phyloP scores from a whole-genome alignment of 2,329 filamentous ascomycete genomes.

The Scleromitrula shiraiana region DNA sequence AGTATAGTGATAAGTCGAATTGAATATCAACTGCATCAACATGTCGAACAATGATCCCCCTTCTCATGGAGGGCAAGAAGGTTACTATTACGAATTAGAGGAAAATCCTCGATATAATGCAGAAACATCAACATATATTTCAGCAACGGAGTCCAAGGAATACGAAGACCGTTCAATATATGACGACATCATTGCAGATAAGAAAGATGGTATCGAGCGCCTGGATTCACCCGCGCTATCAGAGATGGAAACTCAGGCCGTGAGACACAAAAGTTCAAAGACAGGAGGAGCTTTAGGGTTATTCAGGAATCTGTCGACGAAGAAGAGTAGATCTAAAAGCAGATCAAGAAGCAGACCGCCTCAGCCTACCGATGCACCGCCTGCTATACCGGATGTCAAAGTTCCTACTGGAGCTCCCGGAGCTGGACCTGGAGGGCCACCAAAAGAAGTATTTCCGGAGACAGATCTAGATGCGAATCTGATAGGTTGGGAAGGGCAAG shows the following conservation, averaged over 20 bases:
- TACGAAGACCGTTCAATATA: background rate
- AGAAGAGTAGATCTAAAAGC: no score
- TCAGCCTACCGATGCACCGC: background rate
- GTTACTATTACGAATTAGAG: slow-evolving; percentile 7
- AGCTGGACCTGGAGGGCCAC: background rate
- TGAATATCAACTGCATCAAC: background rate
- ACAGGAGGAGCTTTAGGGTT: background rate
- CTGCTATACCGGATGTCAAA: background rate
- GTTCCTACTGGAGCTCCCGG: background rate
- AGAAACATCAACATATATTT: slow-evolving; percentile 3
- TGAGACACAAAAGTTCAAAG: background rate
- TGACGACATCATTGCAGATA: background rate
- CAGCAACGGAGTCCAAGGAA: background rate
- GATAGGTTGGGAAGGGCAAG: slow-evolving; percentile 13
- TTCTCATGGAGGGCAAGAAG: background rate
- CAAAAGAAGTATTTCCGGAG: slow-evolving; percentile 7
- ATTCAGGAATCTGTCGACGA: slow-evolving; percentile 4
- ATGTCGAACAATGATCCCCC: background rate
- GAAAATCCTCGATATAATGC: background rate
- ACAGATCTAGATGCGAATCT: slow-evolving; percentile 38
- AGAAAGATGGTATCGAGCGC: background rate
- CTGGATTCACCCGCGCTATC: background rate
- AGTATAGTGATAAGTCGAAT: no score
- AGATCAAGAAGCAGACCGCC: no score
- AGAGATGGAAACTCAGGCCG: background rate